Evolutionary conservation across 2,329 filamentous ascomycete species (phyloP), one percentile per base, ranked within the genome.

Genomic region (Cercospora brassicicola): DNA sequence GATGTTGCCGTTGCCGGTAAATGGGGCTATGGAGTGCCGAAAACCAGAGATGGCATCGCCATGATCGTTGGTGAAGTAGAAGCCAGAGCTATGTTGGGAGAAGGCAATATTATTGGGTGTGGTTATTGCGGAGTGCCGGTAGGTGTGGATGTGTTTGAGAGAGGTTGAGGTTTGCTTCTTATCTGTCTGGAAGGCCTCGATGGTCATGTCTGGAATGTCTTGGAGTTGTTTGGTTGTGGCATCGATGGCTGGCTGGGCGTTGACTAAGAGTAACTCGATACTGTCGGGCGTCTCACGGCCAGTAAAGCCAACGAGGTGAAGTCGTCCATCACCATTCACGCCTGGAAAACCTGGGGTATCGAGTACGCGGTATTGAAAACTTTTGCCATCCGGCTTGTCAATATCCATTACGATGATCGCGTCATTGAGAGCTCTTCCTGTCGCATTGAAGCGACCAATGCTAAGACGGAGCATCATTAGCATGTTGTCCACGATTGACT

Each of bases 61-160:
- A 63, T 74, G 72, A 59, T 74, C 72, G 67, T 74, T 73, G 36
- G 69, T 74, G 31, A 73, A 67, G 65, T 65, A 73, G 63, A 73
- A 71, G 7, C 68, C 68, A 2, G 4, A 10, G 30, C 55, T 59
- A 8, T 42, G 33, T 11, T 66, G n/a, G 28, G 61, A 59, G 20
- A 69, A 65, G 33, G 72, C 72, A 28, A 73, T 65, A 31, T 70
- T 70, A 59, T 73, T 73, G 5, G 72, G 72, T 11, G 69, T 72
- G n/a, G 61, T 64, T 39, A 74, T 72, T 23, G 66, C 65, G 15
- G 61, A 57, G 55, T 72, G 42, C 11, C 59, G 59, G 33, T 65
- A 72, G n/a, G 69, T 73, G 18, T 60, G 30, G 8, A 62, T 13
- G 51, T 72, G 66, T 10, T 60, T 51, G 11, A 72, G 53, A 1